Evolutionary conservation across 257 asterid species (phyloP), one percentile per base, ranked within the genome.

Genomic region (Primulina tabacum): DNA sequence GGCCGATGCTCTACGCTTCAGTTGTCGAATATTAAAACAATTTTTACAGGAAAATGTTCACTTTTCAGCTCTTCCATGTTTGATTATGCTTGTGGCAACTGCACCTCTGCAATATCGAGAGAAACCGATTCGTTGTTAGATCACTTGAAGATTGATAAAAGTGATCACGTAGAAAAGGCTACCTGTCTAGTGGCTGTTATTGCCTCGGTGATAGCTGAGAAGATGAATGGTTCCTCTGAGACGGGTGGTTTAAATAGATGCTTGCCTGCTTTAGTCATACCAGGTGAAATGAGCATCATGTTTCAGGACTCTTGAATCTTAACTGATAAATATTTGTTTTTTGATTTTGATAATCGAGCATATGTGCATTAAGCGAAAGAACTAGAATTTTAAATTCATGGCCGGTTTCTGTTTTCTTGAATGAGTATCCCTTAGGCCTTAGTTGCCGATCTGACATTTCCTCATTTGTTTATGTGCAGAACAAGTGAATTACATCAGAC

Each of bases 181-280:
- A 73, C 73, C 8, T 90, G 94, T 71, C 62, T 76, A 60, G 87
- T 84, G 37, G 81, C 88, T 37, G 34, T 81, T 52, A 70, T 90
- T 37, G 78, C 82, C 62, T 73, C 90, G 6, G 73, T 86, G 60
- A 76, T 82, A 28, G 88, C 88, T 53, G 56, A 76, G n/a, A 71
- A 72, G 61, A 53, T 57, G 58, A 76, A 82, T 14, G 69, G 71
- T 26, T 33, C 73, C 50, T 53, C 83, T 50, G 68, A n/a, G 21
- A 18, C 62, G 18, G 82, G 76, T 59, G 87, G 81, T 64, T 80
- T 88, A 73, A 77, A 73, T 70, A 73, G 84, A 57, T 90, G 97
- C 80, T 82, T 88, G 80, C 84, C 90, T 52, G 84, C 77, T 67
- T 79, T 88, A 70, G 77, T 67, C 50, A 59, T 47, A 63, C 66